Conservation (phyloP, 306 rosid genomes). For the Delonix regia region DNA sequence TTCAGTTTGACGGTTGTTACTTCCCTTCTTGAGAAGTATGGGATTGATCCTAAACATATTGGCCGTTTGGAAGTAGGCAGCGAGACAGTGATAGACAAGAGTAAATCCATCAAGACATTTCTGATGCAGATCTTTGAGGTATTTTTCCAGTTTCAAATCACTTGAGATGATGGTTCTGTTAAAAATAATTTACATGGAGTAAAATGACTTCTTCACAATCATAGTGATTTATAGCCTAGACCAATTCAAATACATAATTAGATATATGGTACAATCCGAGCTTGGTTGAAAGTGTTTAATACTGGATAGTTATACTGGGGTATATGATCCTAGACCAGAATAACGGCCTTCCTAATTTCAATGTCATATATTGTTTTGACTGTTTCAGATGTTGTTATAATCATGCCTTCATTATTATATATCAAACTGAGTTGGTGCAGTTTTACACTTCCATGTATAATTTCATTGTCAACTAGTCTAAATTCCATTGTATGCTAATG, state of each 20-base stretch:
- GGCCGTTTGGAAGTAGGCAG: constrained; percentile 95
- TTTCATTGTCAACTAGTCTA: constrained; percentile 11
- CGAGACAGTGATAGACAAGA: constrained; percentile 94
- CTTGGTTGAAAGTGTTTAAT: constrained; percentile 24
- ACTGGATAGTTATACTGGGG: background rate
- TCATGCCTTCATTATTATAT: constrained; percentile 16
- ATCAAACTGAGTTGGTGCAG: constrained; percentile 3
- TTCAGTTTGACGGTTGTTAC: constrained; percentile 83
- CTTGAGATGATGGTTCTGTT: background rate
- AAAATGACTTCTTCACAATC: constrained; percentile 7
- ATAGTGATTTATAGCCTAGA: constrained; percentile 23
- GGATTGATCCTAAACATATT: constrained; percentile 72
- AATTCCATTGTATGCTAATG: background rate
- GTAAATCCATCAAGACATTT: constrained; percentile 92
- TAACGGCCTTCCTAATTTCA: constrained; percentile 10
- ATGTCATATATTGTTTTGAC: constrained; percentile 1
- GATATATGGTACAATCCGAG: background rate
- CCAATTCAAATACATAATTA: background rate
- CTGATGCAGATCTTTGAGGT: constrained; percentile 94
- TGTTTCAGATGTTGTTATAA: background rate
- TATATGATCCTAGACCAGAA: constrained; percentile 23
- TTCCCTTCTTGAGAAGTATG: constrained; percentile 79
- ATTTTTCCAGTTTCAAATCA: constrained; percentile 15
- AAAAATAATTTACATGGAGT: background rate
- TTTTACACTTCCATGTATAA: background rate